Evolutionary conservation across 1,284 basidiomycete genomes (phyloP).

Genomic region (Kalmanozyma brasiliensis): DNA sequence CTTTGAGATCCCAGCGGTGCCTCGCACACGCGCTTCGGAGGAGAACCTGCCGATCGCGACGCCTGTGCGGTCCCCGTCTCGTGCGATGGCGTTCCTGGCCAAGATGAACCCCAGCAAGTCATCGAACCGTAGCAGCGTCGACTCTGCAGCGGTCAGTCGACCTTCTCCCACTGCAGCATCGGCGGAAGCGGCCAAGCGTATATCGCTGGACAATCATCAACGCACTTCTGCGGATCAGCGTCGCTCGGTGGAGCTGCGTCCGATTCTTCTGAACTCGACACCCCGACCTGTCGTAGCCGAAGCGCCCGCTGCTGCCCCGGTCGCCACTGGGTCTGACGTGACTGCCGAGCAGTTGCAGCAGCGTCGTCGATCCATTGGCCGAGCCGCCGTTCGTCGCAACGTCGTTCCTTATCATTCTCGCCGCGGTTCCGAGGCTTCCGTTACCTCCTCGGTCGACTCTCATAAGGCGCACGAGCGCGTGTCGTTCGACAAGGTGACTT

Average conservation of each 20-base stretch:
- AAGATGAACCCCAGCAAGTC: conserved; percentile 26
- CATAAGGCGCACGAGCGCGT: conserved; percentile 8
- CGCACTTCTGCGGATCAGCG: conserved; percentile 32
- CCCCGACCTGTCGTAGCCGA: conserved; percentile 2
- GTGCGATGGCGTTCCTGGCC: conserved; percentile 31
- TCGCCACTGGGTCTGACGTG: background rate
- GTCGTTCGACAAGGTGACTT: conserved; percentile 24
- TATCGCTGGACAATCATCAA: conserved; percentile 15
- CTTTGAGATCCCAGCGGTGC: conserved; percentile 31
- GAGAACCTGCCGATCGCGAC: conserved; percentile 3
- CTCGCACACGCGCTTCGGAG: conserved; percentile 13
- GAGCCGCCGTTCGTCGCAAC: conserved; percentile 25
- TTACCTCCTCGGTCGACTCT: conserved; percentile 29
- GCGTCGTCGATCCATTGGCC: conserved; percentile 21
- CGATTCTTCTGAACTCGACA: conserved; percentile 35
- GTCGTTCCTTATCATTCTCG: conserved; percentile 43
- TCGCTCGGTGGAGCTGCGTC: conserved; percentile 36
- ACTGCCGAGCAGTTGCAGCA: conserved; percentile 15
- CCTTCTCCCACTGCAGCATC: background rate
- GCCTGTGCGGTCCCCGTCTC: conserved; percentile 24
- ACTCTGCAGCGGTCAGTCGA: conserved; percentile 8
- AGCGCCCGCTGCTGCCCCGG: background rate
- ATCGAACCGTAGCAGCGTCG: conserved; percentile 30
- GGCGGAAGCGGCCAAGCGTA: conserved; percentile 5
- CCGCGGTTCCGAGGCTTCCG: conserved; percentile 31